Evolutionary conservation across 2,329 filamentous ascomycete species (phyloP).

Genomic region (Aspergillus piperis): DNA sequence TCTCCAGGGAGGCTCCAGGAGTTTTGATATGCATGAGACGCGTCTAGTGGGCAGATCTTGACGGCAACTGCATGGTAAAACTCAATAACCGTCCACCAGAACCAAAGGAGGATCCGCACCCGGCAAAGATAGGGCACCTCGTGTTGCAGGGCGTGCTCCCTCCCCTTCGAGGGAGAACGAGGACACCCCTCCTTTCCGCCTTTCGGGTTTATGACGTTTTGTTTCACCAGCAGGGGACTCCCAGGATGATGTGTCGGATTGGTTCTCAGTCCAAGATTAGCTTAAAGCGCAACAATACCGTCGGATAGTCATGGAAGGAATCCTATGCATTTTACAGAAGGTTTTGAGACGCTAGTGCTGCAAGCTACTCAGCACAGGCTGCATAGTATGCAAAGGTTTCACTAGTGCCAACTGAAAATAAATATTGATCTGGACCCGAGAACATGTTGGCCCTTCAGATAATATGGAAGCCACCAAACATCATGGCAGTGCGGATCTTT

Average conservation of each 20-base stretch:
- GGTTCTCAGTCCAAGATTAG: neutral
- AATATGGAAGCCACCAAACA: neutral
- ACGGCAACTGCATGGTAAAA: neutral
- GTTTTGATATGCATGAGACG: conserved; percentile 1
- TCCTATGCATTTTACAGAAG: neutral
- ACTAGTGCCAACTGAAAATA: neutral
- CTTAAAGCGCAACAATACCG: neutral
- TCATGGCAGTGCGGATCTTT: neutral
- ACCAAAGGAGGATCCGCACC: neutral
- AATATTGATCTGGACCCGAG: conserved; percentile 5
- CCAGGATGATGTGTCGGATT: neutral
- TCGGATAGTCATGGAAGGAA: neutral
- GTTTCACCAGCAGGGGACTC: neutral
- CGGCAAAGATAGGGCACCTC: neutral
- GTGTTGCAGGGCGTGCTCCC: neutral
- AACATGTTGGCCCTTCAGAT: neutral
- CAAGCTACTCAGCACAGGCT: conserved; percentile 2
- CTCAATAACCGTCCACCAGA: neutral
- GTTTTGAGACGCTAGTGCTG: neutral
- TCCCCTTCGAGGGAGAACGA: neutral
- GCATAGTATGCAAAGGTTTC: neutral
- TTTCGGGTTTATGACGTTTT: neutral
- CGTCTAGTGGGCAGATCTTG: conserved; percentile 1
- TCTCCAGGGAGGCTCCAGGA: conserved; percentile 2
- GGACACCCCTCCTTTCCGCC: neutral